Conservation (phyloP, 306 rosid genomes). For the Pyrus bretschneideri region DNA sequence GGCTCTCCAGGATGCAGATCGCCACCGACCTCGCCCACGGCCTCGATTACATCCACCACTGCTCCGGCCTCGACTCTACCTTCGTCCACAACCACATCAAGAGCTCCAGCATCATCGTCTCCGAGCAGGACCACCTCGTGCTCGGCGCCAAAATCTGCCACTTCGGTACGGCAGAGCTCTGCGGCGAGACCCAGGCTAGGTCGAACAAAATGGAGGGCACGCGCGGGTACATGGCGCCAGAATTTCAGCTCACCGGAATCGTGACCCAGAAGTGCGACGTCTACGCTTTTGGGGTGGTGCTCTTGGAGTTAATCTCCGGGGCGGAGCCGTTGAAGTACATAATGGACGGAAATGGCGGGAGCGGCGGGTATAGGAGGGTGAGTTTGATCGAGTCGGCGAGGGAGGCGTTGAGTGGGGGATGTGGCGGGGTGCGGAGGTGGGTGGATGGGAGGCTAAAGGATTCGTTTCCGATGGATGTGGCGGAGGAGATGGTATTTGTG, state of each 20-base stretch:
- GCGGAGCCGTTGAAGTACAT: constrained; percentile 56
- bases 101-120: constrained; percentile 60
- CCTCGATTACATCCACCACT: constrained; percentile 80
- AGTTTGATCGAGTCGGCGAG: constrained; percentile 75
- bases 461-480: constrained; percentile 77
- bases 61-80: constrained; percentile 44
- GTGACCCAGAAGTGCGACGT: constrained; percentile 74
- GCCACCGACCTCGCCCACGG: constrained; percentile 91
- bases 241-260: constrained; percentile 46
- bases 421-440: constrained; percentile 57
- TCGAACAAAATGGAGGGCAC: constrained; percentile 66
- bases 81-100: constrained; percentile 81
- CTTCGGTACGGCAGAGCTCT: constrained; percentile 71
- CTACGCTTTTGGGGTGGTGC: constrained; percentile 83
- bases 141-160: constrained; percentile 69
- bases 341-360: constrained; percentile 8
- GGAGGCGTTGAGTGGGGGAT: constrained; percentile 26
- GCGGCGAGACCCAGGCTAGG: constrained; percentile 43
- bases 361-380: constrained; percentile 43
- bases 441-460: constrained; percentile 69
- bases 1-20: constrained; percentile 73
- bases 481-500: constrained; percentile 57
- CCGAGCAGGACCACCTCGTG: constrained; percentile 27
- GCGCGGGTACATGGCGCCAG: constrained; percentile 92
- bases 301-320: constrained; percentile 77